Percentiles rank a stretch among this genome's conserved stretches.
Conservation (phyloP, 2,329 filamentous ascomycete genomes). For the Pseudogymnoascus pannorum region DNA sequence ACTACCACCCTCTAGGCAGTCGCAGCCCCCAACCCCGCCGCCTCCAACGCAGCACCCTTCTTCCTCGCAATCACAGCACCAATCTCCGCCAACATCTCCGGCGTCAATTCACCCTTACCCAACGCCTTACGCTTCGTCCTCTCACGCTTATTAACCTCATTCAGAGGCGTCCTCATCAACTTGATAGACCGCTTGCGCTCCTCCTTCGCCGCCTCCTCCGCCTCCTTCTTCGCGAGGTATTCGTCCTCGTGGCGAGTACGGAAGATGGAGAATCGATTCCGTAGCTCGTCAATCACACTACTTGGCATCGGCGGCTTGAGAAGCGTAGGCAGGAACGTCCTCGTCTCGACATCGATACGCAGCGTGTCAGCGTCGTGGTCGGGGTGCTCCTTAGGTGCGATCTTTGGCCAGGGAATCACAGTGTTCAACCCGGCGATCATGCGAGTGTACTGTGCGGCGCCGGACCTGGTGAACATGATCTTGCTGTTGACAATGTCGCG, state of each 20-base stretch:
- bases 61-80: slow-evolving; percentile 28
- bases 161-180: slow-evolving; percentile 28
- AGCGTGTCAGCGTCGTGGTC: slow-evolving; percentile 63
- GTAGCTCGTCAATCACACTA: slow-evolving; percentile 74
- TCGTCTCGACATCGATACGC: slow-evolving; percentile 65
- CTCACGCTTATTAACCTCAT: slow-evolving; percentile 25
- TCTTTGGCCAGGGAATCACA: slow-evolving; percentile 68
- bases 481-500: slow-evolving; percentile 55
- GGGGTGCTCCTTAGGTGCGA: slow-evolving; percentile 40
- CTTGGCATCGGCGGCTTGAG: slow-evolving; percentile 70
- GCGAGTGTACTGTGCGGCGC: slow-evolving; percentile 44
- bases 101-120: slow-evolving; percentile 26
- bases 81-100: slow-evolving; percentile 27
- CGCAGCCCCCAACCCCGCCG: slow-evolving; percentile 14
- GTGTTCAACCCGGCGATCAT: slow-evolving; percentile 65
- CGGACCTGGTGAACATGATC: slow-evolving; percentile 44
- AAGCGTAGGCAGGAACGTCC: slow-evolving; percentile 72
- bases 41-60: slow-evolving; percentile 17
- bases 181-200: slow-evolving; percentile 21
- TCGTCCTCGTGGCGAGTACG: slow-evolving; percentile 71
- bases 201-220: slow-evolving; percentile 44
- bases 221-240: slow-evolving; percentile 59
- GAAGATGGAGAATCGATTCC: slow-evolving; percentile 76
- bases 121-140: slow-evolving; percentile 22
- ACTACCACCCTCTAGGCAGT: background rate